A percentile compares a stretch with the other conserved stretches of the same genome.
Evolutionary conservation across 148 eudicot genomes (phyloP).

Genomic region (Dianthus caryophyllus): DNA sequence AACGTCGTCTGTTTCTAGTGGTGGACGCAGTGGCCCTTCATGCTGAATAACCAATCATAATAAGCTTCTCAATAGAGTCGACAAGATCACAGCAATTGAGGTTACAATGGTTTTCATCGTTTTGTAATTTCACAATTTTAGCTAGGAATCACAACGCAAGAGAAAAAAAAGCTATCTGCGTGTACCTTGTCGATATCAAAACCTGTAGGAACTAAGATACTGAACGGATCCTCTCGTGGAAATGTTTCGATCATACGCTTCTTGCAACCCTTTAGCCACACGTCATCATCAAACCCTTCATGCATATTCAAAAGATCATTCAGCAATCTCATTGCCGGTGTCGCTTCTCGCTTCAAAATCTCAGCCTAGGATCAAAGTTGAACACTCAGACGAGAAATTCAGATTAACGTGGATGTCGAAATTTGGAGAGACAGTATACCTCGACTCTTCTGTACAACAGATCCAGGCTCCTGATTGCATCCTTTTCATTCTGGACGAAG

Average conservation of each 20-base stretch:
- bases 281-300: conserved; percentile 84
- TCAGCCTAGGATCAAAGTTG: conserved; percentile 44
- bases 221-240: conserved; percentile 95
- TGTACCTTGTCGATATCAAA: conserved; percentile 84
- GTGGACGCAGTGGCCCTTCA: conserved; percentile 69
- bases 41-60: conserved; percentile 44
- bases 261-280: conserved; percentile 91
- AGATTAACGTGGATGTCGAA: too few relatives aligned
- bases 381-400: background rate
- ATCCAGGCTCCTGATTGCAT: conserved; percentile 93
- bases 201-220: conserved; percentile 88
- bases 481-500: conserved; percentile 77
- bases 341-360: conserved; percentile 81
- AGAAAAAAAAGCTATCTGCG: background rate
- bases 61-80: background rate
- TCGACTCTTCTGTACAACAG: conserved; percentile 94
- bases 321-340: conserved; percentile 92
- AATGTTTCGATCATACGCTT: conserved; percentile 76
- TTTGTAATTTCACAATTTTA: background rate
- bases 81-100: background rate
- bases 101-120: background rate
- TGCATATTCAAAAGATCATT: conserved; percentile 82
- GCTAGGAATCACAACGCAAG: background rate
- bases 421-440: conserved; percentile 38
- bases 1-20: conserved; percentile 61